Conservation (phyloP, 2,329 filamentous ascomycete species). For the Venturia asperata region DNA sequence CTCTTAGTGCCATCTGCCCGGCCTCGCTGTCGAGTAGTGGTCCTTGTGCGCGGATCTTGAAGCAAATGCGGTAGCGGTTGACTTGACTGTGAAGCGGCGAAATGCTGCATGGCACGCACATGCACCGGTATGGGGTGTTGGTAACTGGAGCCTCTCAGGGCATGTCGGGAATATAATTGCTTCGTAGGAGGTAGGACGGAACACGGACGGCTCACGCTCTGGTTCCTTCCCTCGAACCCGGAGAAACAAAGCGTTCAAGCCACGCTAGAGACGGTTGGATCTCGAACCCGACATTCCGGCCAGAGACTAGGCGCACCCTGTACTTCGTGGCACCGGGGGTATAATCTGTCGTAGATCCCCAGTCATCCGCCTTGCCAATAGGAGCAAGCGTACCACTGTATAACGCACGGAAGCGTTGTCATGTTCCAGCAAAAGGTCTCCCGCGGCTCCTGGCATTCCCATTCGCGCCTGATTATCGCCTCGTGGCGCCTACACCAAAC, state of each 20-base stretch:
- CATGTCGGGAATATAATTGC: slow-evolving; percentile 5
- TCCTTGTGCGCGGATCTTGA: neutral
- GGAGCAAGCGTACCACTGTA: neutral
- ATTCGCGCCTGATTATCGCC: slow-evolving; percentile 1
- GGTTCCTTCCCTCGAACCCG: neutral
- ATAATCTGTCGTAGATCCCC: neutral
- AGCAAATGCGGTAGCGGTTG: neutral
- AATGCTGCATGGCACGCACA: neutral
- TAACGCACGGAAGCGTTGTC: neutral
- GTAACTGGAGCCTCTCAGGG: neutral
- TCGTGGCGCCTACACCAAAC: slow-evolving; percentile 1
- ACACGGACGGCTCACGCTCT: neutral
- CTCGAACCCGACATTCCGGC: slow-evolving; percentile 1
- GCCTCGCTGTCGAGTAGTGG: neutral
- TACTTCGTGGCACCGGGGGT: neutral
- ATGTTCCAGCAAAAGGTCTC: neutral
- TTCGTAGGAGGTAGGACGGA: too few relatives aligned
- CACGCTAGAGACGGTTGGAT: neutral
- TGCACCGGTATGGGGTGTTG: neutral
- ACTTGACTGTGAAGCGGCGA: neutral
- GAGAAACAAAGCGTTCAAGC: slow-evolving; percentile 4
- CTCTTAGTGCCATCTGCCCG: neutral
- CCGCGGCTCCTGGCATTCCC: neutral
- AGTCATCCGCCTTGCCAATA: slow-evolving; percentile 3
- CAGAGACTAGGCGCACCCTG: neutral